Conservation (phyloP, 163 green algal genomes). For the Botryococcus braunii region DNA sequence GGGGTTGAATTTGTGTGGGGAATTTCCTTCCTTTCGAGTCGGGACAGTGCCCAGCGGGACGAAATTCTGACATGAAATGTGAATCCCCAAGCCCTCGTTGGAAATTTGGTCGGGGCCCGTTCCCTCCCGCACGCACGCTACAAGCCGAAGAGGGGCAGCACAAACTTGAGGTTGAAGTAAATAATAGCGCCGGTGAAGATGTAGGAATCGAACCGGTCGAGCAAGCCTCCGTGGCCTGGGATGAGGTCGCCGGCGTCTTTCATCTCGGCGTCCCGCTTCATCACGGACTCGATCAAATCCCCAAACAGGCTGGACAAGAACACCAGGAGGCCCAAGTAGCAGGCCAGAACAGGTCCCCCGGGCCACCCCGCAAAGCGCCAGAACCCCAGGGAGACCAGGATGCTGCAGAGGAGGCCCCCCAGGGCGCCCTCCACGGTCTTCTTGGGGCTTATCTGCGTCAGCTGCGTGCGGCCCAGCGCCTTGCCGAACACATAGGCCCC, state of each 20-base stretch:
- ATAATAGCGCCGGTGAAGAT: conserved; percentile 83
- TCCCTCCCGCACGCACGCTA: too few relatives aligned
- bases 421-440: conserved; percentile 91
- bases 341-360: conserved; percentile 7
- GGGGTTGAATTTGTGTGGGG: too few relatives aligned
- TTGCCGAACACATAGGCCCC: conserved; percentile 78
- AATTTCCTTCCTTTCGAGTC: too few relatives aligned
- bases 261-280: conserved; percentile 92
- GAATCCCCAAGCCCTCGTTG: too few relatives aligned
- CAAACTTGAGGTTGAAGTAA: conserved; percentile 26
- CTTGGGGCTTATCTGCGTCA: conserved; percentile 82
- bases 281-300: conserved; percentile 94
- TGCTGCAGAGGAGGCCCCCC: conserved; percentile 61
- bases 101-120: too few relatives aligned
- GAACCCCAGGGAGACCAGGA: conserved; percentile 46
- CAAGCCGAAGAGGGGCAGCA: conserved; percentile 19
- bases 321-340: conserved; percentile 43
- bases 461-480: conserved; percentile 43
- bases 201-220: conserved; percentile 96
- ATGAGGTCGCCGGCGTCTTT: conserved; percentile 93
- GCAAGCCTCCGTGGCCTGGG: conserved; percentile 91
- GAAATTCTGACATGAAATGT: too few relatives aligned
- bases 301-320: conserved; percentile 89
- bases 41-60: too few relatives aligned
- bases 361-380: conserved; percentile 57